These are phyloP conservation scores for Dalechampia spathulata DNA, from an alignment of 441 rosid species.

Conservation along the genomic window DNA sequence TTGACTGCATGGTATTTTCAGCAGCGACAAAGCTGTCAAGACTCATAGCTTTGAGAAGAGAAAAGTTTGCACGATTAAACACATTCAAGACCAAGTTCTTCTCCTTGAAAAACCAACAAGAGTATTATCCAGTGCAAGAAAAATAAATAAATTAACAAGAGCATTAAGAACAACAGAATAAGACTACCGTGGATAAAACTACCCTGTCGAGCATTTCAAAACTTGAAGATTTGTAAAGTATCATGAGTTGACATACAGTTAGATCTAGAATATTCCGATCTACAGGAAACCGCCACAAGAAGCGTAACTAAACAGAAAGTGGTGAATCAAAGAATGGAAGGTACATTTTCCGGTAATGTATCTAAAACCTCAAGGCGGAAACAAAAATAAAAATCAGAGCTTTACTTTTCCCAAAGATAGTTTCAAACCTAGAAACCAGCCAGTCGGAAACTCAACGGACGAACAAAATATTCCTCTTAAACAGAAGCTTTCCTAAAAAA, in stretches of 20 bases:
- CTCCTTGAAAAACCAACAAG: not conserved
- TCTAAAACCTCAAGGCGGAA: not conserved
- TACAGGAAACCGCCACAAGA: not conserved
- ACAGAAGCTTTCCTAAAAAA: not conserved
- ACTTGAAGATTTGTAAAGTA: not conserved
- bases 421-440: not conserved
- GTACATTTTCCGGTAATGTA: not conserved
- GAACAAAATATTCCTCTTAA: conserved; percentile 1
- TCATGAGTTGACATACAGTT: not conserved
- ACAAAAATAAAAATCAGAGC: not conserved
- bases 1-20: conserved; percentile 5
- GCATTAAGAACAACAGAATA: not conserved
- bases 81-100: too few relatives aligned
- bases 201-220: not conserved
- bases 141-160: not conserved
- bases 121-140: not conserved
- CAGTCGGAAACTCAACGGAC: conserved; percentile 3
- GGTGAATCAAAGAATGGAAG: not conserved
- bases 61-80: too few relatives aligned
- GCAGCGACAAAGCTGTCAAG: not conserved
- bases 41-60: not conserved
- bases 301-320: not conserved
- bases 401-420: not conserved
- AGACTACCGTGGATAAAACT: not conserved
- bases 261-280: conserved; percentile 13